Evolutionary conservation across 2,329 filamentous ascomycete genomes (phyloP).

Genomic region (Xylaria sp.): DNA sequence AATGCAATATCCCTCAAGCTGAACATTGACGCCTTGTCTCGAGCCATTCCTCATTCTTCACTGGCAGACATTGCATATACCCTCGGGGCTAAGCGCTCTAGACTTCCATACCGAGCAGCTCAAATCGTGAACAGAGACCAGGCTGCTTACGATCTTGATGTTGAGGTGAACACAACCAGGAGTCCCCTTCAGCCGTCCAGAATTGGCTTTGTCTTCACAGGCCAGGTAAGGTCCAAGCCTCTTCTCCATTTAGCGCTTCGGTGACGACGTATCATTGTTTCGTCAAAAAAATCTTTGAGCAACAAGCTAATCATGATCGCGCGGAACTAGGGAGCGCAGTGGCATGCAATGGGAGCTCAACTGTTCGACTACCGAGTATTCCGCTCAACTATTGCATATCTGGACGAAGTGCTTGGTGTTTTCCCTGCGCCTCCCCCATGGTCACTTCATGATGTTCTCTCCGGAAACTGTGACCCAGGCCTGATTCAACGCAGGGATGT

Average conservation of each 20-base stretch:
- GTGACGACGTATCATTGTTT: too few species aligned
- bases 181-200: background rate
- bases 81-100: constrained; percentile 9
- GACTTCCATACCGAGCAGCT: constrained; percentile 6
- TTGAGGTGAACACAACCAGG: constrained; percentile 2
- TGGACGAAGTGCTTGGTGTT: constrained; percentile 16
- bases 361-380: constrained; percentile 17
- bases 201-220: constrained; percentile 30
- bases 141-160: background rate
- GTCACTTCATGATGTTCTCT: constrained; percentile 14
- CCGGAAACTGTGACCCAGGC: background rate
- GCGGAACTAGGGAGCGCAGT: constrained; percentile 35
- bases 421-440: constrained; percentile 11
- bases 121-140: constrained; percentile 10
- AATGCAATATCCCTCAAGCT: constrained; percentile 16
- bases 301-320: too few species aligned
- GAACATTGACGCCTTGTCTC: constrained; percentile 25
- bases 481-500: constrained; percentile 25
- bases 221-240: too few species aligned
- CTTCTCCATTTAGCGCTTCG: too few species aligned
- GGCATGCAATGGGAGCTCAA: constrained; percentile 30
- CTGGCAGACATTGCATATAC: constrained; percentile 23
- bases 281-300: too few species aligned
- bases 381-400: constrained; percentile 10
- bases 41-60: constrained; percentile 19